phyloP scores from a whole-genome alignment of 2,329 filamentous ascomycete genomes.

The Fusarium sp. region DNA sequence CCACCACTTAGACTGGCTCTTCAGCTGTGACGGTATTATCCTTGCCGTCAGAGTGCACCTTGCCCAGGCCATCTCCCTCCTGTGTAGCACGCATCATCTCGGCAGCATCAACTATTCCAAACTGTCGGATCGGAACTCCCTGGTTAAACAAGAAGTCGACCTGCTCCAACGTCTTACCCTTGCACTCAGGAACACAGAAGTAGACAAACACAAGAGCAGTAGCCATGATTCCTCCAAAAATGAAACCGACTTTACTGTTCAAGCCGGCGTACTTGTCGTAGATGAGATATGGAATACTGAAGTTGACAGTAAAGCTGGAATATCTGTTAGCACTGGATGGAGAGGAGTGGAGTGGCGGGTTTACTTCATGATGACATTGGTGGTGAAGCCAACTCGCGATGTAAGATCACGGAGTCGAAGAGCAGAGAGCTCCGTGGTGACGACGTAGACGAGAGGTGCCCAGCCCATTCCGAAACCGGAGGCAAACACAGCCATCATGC shows the following conservation, averaged over 20 bases:
- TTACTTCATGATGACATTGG: conserved; percentile 32
- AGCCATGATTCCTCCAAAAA: conserved; percentile 24
- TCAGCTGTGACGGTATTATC: not conserved
- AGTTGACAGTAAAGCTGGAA: conserved; percentile 32
- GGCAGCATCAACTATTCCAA: conserved; percentile 20
- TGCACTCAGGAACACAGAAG: conserved; percentile 34
- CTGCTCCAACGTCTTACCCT: conserved; percentile 31
- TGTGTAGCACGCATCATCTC: conserved; percentile 11
- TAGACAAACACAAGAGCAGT: conserved; percentile 10
- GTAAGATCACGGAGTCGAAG: conserved; percentile 25
- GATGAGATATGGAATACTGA: conserved; percentile 33
- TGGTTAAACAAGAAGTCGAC: conserved; percentile 36
- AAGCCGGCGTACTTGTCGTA: conserved; percentile 31
- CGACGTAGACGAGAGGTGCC: conserved; percentile 27
- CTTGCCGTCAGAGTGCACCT: not conserved
- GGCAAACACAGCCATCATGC: conserved; percentile 40
- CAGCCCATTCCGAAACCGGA: conserved; percentile 11
- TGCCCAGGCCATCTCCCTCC: not conserved
- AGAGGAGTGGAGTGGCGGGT: accelerated
- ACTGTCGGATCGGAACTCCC: conserved; percentile 17
- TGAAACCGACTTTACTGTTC: conserved; percentile 34
- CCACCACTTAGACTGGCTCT: not conserved
- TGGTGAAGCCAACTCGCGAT: conserved; percentile 19
- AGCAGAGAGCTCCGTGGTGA: conserved; percentile 34
- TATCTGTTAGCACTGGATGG: accelerated